Evolutionary conservation across 352 stramenopile genomes (phyloP).

Genomic region (Blastocystis sp.): DNA sequence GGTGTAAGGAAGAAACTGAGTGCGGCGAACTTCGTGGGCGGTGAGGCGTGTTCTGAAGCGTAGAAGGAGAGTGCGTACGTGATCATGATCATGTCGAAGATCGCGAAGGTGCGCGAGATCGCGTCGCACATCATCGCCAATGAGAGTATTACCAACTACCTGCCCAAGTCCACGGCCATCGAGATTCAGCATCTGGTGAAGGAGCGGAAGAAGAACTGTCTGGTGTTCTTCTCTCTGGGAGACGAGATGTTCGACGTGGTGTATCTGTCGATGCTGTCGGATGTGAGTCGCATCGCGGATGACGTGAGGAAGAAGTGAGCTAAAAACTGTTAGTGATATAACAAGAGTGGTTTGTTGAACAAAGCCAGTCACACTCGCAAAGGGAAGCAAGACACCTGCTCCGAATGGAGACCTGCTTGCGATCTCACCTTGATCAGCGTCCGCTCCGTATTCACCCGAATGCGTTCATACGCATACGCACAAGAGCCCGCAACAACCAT

Average conservation of each 20-base stretch:
- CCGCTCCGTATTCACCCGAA: background rate
- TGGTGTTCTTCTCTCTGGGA: constrained; percentile 3
- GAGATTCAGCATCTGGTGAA: constrained; percentile 12
- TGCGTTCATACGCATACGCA: background rate
- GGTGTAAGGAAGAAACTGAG: background rate
- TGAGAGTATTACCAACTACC: background rate
- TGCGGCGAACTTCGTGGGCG: background rate
- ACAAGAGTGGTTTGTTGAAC: background rate
- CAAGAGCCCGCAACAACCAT: background rate
- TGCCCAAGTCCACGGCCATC: background rate
- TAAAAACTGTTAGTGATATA: background rate
- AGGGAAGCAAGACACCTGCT: background rate
- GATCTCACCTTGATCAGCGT: background rate
- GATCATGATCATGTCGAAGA: constrained; percentile 34
- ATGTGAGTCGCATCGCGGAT: constrained; percentile 39
- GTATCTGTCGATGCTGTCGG: background rate
- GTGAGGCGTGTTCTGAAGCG: background rate
- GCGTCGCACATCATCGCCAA: constrained; percentile 9
- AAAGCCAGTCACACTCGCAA: background rate
- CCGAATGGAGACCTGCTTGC: background rate
- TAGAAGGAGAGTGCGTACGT: constrained; percentile 35
- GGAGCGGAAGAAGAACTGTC: constrained; percentile 21
- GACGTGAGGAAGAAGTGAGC: constrained; percentile 17
- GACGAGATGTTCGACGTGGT: constrained; percentile 15
- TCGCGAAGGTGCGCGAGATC: constrained; percentile 28